Evolutionary conservation across 2,329 filamentous ascomycete species (phyloP), one percentile per base, ranked within the genome.

Genomic region (Thielaviopsis euricoi): DNA sequence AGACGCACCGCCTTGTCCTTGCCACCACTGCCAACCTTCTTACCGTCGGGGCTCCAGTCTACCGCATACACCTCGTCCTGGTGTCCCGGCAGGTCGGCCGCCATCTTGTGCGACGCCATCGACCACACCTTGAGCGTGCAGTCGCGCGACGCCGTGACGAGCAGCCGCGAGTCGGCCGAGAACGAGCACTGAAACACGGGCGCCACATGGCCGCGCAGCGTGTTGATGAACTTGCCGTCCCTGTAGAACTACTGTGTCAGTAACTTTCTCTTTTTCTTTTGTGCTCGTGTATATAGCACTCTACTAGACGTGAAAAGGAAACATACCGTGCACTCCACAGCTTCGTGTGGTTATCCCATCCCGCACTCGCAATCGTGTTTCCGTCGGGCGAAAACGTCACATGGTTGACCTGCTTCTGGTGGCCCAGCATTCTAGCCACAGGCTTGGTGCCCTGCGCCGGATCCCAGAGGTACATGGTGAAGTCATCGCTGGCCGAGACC

Each of bases 91-190:
- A 97, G 74, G 72, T 96, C 90, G 53, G 74, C 73, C 2, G 82
- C 80, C 60, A 98, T 72, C 71, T 94, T 95, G 55, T 85, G 86
- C 1, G 86, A 88, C 61, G 85, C 78, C 67, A 95, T 86, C 65
- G 94, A 89, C 90, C 91, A 98, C 5, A 94, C 87, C 68, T 95
- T 97, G 53, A 97, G 73, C 0, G 93, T 97, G 1, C 88, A 93
- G 67, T 97, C 93, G 69, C 95, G 95, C 61, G 85, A 90, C 1
- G 80, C 86, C 33, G 88, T 94, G 15, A 95, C 90, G 4, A 97
- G 73, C 29, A 95, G 73, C n/a, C 91, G 77, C 19, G 87, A 94
- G 69, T 98, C 93, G 1, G 93, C 87, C 12, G 87, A 94, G 73
- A 96, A 98, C 49, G 86, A 84, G 65, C 87, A 89, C 72, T 94